phyloP scores from a whole-genome alignment of 2,329 filamentous ascomycete species.

The Chaetomium sp. region DNA sequence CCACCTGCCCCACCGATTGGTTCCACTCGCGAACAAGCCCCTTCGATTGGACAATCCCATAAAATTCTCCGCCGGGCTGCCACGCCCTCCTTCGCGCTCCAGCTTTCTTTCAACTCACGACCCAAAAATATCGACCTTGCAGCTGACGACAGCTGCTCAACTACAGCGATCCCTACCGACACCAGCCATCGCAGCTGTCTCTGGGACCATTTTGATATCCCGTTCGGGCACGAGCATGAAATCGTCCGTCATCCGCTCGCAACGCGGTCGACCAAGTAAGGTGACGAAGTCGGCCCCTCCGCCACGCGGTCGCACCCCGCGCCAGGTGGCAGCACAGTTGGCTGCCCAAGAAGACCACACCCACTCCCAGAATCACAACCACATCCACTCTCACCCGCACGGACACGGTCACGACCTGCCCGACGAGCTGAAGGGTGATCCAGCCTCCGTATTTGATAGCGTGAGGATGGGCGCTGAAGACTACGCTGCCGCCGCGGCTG shows the following conservation, averaged over 20 bases:
- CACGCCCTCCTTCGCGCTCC: constrained; percentile 17
- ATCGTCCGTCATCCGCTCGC: constrained; percentile 34
- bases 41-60: constrained; percentile 26
- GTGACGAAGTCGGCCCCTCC: constrained; percentile 46
- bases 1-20: too few relatives aligned
- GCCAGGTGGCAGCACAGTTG: constrained; percentile 28
- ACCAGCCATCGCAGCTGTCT: constrained; percentile 18
- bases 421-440: constrained; percentile 35
- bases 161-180: constrained; percentile 26
- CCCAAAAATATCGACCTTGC: constrained; percentile 29
- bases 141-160: constrained; percentile 38
- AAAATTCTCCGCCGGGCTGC: constrained; percentile 27
- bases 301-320: constrained; percentile 38
- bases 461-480: constrained; percentile 32
- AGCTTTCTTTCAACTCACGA: constrained; percentile 25
- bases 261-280: constrained; percentile 47
- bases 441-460: constrained; percentile 34
- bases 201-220: constrained; percentile 19
- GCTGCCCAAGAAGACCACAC: constrained; percentile 22
- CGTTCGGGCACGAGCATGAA: constrained; percentile 32
- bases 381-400: background rate
- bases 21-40: background rate
- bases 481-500: constrained; percentile 39
- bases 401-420: constrained; percentile 29
- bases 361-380: background rate